These are phyloP conservation scores for Aureobasidium lini DNA, from an alignment of 2,329 filamentous ascomycete species.

Conservation along the genomic window DNA sequence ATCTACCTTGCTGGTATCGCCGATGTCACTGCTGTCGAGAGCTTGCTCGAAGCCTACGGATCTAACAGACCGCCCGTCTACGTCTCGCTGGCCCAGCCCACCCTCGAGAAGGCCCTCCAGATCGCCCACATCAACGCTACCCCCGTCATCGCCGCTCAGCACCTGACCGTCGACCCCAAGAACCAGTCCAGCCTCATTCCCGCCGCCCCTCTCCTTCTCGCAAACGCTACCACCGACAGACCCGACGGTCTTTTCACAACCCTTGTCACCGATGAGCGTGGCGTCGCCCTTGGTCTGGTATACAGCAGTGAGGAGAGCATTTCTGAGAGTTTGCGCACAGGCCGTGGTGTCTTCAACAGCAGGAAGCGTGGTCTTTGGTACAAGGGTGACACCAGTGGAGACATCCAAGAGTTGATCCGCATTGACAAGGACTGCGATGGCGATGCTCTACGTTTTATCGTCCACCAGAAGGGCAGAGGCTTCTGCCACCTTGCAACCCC, in stretches of 20 bases:
- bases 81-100: conserved; percentile 39
- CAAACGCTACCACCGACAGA: conserved; percentile 72
- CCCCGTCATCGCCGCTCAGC: conserved; percentile 65
- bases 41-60: conserved; percentile 45
- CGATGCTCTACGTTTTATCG: conserved; percentile 84
- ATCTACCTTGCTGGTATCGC: conserved; percentile 35
- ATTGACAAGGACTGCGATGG: conserved; percentile 88
- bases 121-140: conserved; percentile 45
- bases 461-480: conserved; percentile 76
- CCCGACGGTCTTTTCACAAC: conserved; percentile 80
- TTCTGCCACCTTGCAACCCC: conserved; percentile 94
- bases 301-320: conserved; percentile 93
- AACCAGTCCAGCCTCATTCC: conserved; percentile 55
- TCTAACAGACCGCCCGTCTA: conserved; percentile 43
- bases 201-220: conserved; percentile 62
- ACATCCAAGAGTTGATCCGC: conserved; percentile 80
- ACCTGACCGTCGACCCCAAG: conserved; percentile 58
- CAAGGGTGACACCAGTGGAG: conserved; percentile 90
- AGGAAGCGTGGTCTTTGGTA: conserved; percentile 93
- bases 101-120: conserved; percentile 33
- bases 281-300: conserved; percentile 76
- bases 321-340: conserved; percentile 73
- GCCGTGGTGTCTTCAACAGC: conserved; percentile 87
- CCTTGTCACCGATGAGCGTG: conserved; percentile 81
- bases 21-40: conserved; percentile 35